A percentile compares a stretch with the other conserved stretches of the same genome.
Conservation (phyloP, 164 flowering plant species). For the Cinnamomum chago region DNA sequence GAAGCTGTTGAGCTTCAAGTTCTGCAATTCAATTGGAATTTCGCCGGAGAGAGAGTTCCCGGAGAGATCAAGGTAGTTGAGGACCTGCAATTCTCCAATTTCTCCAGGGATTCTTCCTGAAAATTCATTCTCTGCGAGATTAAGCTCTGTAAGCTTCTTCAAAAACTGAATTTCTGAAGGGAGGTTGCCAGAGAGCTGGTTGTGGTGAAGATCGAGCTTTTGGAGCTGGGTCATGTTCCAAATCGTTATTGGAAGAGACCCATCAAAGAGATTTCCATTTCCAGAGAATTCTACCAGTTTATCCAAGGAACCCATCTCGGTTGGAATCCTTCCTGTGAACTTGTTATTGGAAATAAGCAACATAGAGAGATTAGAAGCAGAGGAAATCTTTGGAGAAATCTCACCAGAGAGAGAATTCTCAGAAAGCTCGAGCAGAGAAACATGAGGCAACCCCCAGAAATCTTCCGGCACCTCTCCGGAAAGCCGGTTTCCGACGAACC, state of each 20-base stretch:
- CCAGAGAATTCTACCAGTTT: constrained; percentile 66
- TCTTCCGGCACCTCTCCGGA: constrained; percentile 60
- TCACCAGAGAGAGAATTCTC: constrained; percentile 23
- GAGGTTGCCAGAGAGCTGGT: constrained; percentile 50
- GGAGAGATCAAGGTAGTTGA: constrained; percentile 61
- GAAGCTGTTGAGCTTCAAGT: constrained; percentile 63
- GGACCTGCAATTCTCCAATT: constrained; percentile 38
- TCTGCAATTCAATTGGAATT: constrained; percentile 66
- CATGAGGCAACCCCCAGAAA: constrained; percentile 63
- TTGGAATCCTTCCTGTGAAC: constrained; percentile 74
- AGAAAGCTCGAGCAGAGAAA: constrained; percentile 46
- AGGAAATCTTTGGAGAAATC: constrained; percentile 34
- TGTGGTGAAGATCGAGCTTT: constrained; percentile 65
- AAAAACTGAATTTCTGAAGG: constrained; percentile 56
- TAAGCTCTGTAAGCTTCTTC: constrained; percentile 54
- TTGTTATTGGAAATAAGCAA: constrained; percentile 74
- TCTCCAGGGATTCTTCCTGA: constrained; percentile 67
- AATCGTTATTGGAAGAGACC: constrained; percentile 61
- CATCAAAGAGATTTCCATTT: constrained; percentile 49
- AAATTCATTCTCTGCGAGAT: constrained; percentile 71
- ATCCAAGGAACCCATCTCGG: constrained; percentile 68
- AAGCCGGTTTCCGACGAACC: constrained; percentile 47
- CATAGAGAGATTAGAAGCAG: constrained; percentile 40
- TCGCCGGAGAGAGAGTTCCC: constrained; percentile 58
- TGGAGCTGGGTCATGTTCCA: constrained; percentile 47